Evolutionary conservation across 768 basidiomycete genomes (phyloP), one percentile per base, ranked within the genome.

Genomic region (Astraeus odoratus): DNA sequence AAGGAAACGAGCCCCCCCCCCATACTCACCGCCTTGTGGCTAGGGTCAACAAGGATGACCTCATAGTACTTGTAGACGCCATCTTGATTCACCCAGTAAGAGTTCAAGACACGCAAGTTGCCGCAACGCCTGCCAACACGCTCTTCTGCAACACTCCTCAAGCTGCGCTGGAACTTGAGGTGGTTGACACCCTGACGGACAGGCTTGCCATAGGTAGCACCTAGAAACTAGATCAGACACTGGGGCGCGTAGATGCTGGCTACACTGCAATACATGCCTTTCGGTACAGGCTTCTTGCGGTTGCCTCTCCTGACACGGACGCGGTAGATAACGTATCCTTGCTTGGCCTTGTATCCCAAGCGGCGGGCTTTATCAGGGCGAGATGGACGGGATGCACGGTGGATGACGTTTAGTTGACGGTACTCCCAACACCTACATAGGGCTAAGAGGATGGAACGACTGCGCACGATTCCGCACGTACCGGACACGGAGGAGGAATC

Each of bases 181-280:
- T 99, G 94, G 77, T 95, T 98, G 60, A 98, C 89, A 83, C 94
- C 96, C 76, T 98, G 96, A 67, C 86, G 88, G 53, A 96, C 94
- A 70, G 96, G 96, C 71, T 99, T 99, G 69, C 96, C 96, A 69
- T 81, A 98, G 63, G 95, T 98, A 42, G 95, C 95, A 78, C 91
- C 88, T 90, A 50, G 29, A 10, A 24, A 26, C 1, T 16, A 48
- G 29, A 42, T 24, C 53, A n/a, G n/a, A n/a, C 6, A 51, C 30
- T 26, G 10, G 7, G 16, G 47, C n/a, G 16, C n/a, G 12, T 39
- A n/a, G 30, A 43, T 20, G 10, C 20, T 25, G 6, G 12, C 3
- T 12, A 13, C 8, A 36, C 29, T 26, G 4, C 39, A 12, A 10
- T 25, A 63, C 72, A 42, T 46, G 92, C 95, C 96, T 78, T 99